A percentile compares a stretch with the other conserved stretches of the same genome.
phyloP scores from a whole-genome alignment of 2,329 filamentous ascomycete genomes.

The Samsoniella hepiali region DNA sequence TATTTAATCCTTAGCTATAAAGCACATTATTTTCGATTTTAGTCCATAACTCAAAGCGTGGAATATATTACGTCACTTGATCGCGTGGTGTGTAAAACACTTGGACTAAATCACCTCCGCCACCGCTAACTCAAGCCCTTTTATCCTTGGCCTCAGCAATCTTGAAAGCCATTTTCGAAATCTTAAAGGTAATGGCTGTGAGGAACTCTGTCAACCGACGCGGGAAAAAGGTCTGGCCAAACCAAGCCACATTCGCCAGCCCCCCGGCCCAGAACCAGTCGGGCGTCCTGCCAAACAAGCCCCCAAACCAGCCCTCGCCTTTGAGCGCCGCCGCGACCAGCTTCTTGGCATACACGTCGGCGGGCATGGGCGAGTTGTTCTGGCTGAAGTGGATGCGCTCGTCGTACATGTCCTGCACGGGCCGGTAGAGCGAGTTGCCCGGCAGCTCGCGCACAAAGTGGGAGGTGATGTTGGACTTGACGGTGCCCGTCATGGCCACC shows the following conservation, averaged over 20 bases:
- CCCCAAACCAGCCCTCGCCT: conserved; percentile 32
- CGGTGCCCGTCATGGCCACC: conserved; percentile 53
- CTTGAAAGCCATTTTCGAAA: conserved; percentile 26
- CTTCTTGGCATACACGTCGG: conserved; percentile 40
- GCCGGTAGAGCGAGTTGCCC: conserved; percentile 44
- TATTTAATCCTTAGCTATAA: neutral
- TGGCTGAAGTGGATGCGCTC: conserved; percentile 48
- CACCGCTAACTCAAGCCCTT: conserved; percentile 20
- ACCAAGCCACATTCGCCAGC: conserved; percentile 1
- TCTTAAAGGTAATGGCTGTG: conserved; percentile 30
- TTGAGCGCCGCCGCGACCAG: conserved; percentile 44
- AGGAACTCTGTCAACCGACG: conserved; percentile 30
- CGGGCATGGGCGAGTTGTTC: conserved; percentile 42
- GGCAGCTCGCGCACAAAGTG: conserved; percentile 43
- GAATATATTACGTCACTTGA: too few species aligned
- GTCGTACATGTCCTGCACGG: conserved; percentile 45
- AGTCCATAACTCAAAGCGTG: too few species aligned
- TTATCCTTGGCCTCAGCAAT: conserved; percentile 27
- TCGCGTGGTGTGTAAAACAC: too few species aligned
- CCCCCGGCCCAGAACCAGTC: conserved; percentile 24
- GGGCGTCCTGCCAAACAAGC: conserved; percentile 22
- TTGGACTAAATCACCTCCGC: neutral
- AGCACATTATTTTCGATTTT: neutral
- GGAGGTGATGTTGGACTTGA: conserved; percentile 49
- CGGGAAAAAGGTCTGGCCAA: conserved; percentile 22